Conservation (phyloP, 441 rosid genomes). For the Pelargonium fulgidum region DNA sequence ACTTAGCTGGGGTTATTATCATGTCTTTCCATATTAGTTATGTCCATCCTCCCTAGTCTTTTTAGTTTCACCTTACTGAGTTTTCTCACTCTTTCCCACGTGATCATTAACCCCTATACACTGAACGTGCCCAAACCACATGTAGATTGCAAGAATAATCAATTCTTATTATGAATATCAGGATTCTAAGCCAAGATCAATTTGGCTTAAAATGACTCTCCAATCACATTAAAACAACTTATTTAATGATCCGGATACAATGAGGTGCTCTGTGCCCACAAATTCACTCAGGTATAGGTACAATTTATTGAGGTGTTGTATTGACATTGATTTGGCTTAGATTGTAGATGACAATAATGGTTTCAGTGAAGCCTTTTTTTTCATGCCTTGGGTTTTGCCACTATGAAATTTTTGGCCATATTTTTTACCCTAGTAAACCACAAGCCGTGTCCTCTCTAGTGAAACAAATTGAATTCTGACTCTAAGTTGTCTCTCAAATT, state of each 20-base stretch:
- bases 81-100: background rate
- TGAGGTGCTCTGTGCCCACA: too few species aligned
- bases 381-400: background rate
- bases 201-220: too few species aligned
- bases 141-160: background rate
- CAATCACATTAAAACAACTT: too few species aligned
- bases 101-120: too few species aligned
- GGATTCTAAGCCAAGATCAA: too few species aligned
- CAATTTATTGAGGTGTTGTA: too few species aligned
- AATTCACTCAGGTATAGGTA: too few species aligned
- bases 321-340: too few species aligned
- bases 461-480: background rate
- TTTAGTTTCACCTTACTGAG: background rate
- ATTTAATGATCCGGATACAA: too few species aligned
- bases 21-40: background rate
- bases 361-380: too few species aligned
- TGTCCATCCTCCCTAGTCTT: background rate
- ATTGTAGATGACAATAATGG: too few species aligned
- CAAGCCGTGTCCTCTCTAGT: background rate
- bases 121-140: background rate
- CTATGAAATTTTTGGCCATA: background rate
- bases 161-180: too few species aligned
- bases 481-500: background rate
- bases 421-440: background rate
- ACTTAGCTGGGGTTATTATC: constrained; percentile 2